Percentiles rank a stretch among this genome's conserved stretches.
phyloP scores from a whole-genome alignment of 108 stramenopile species.

The Nannochloropsis salina region DNA sequence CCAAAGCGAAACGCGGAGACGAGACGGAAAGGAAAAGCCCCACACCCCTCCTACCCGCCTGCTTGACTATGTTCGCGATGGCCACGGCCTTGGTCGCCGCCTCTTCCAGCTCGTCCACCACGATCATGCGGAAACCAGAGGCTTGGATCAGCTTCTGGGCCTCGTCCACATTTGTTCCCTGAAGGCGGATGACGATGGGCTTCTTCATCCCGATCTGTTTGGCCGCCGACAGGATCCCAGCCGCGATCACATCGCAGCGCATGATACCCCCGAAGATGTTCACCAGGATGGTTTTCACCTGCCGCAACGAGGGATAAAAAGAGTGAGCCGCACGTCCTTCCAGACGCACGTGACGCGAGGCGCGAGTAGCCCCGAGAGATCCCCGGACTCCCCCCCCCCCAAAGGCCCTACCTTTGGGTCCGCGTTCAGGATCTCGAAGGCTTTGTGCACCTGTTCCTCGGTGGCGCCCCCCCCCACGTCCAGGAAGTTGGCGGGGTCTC shows the following conservation, averaged over 20 bases:
- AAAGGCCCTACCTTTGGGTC: constrained; percentile 32
- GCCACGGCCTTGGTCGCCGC: constrained; percentile 82
- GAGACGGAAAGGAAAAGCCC: background rate
- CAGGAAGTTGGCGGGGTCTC: constrained; percentile 89
- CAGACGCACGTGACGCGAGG: too few species aligned
- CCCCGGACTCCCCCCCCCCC: background rate
- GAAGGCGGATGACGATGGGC: constrained; percentile 78
- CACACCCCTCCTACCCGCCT: constrained; percentile 21
- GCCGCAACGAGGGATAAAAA: background rate
- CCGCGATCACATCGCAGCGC: constrained; percentile 87
- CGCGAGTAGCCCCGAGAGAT: too few species aligned
- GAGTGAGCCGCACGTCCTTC: background rate
- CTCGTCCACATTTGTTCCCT: constrained; percentile 84
- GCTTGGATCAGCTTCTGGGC: background rate
- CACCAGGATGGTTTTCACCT: constrained; percentile 78
- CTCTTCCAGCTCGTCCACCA: constrained; percentile 80
- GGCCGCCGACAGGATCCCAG: constrained; percentile 76
- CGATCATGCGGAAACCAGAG: constrained; percentile 60
- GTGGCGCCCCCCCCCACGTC: constrained; percentile 80
- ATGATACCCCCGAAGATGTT: constrained; percentile 97
- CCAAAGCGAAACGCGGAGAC: constrained; percentile 15
- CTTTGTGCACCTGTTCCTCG: constrained; percentile 53
- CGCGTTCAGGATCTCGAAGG: constrained; percentile 53
- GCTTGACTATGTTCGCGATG: constrained; percentile 49
- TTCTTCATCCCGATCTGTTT: constrained; percentile 70